Conservation (phyloP, 2,329 filamentous ascomycete species). For the Penicillium sp. region DNA sequence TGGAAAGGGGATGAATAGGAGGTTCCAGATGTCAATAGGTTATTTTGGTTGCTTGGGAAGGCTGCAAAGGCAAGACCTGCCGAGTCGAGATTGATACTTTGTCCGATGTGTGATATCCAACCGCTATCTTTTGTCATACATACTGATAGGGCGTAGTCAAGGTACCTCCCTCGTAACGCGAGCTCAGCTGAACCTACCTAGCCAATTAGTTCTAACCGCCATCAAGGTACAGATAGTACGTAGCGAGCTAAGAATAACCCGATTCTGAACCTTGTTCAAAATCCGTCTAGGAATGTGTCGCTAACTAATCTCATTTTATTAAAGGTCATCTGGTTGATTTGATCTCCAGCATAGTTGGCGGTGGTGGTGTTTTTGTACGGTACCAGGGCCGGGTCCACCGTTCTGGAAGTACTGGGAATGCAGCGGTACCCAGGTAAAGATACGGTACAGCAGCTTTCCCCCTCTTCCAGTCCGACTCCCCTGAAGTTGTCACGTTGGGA, state of each 20-base stretch:
- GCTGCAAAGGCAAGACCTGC: not conserved
- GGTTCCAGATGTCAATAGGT: not conserved
- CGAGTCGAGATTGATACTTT: not conserved
- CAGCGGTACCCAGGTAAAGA: conserved; percentile 3
- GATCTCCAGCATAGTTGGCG: conserved; percentile 1
- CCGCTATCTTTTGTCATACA: not conserved
- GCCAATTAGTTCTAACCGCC: not conserved
- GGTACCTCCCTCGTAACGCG: not conserved
- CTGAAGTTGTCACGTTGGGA: not conserved
- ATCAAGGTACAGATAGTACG: not conserved
- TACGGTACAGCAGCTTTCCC: conserved; percentile 9
- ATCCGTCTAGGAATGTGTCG: conserved; percentile 1
- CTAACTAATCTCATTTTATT: not conserved
- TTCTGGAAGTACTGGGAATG: not conserved
- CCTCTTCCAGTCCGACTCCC: not conserved
- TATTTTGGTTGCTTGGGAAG: not conserved
- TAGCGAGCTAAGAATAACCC: not conserved
- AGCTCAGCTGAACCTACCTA: not conserved
- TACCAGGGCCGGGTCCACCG: not conserved
- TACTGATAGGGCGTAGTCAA: not conserved
- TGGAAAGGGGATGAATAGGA: not conserved
- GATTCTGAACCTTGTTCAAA: not conserved
- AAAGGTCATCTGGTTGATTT: not conserved
- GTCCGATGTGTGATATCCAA: not conserved
- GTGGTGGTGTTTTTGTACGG: conserved; percentile 4